Evolutionary conservation across 306 rosid species (phyloP).

Genomic region (Glycine soja): DNA sequence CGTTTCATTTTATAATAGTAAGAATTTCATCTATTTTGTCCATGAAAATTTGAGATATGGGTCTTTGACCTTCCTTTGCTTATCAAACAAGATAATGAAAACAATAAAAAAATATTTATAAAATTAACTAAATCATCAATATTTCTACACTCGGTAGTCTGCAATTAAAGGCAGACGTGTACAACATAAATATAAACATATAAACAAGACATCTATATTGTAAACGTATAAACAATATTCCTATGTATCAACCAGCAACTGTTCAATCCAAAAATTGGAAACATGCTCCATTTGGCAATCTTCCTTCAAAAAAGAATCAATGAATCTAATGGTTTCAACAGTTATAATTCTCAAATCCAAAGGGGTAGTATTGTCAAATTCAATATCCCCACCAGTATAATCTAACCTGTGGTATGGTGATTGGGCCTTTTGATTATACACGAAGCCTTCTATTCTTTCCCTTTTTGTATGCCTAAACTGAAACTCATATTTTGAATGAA

Average conservation of each 20-base stretch:
- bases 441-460: constrained; percentile 48
- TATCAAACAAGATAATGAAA: constrained; percentile 4
- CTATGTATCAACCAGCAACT: constrained; percentile 44
- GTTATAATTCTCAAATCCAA: constrained; percentile 46
- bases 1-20: background rate
- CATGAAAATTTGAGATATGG: background rate
- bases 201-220: constrained; percentile 37
- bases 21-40: background rate
- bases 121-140: background rate
- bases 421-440: constrained; percentile 54
- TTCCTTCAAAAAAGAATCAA: constrained; percentile 57
- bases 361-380: constrained; percentile 42
- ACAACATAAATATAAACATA: constrained; percentile 26
- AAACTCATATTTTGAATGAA: constrained; percentile 41
- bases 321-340: constrained; percentile 50
- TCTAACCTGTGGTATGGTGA: constrained; percentile 42
- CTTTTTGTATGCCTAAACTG: constrained; percentile 51
- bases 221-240: constrained; percentile 44
- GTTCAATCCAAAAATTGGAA: constrained; percentile 50
- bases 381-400: constrained; percentile 53
- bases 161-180: constrained; percentile 12
- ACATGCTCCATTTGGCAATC: constrained; percentile 46
- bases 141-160: constrained; percentile 9
- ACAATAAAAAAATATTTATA: background rate
- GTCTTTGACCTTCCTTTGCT: background rate